Conservation (phyloP, 2,329 filamentous ascomycete species). For the Apiospora aurea region DNA sequence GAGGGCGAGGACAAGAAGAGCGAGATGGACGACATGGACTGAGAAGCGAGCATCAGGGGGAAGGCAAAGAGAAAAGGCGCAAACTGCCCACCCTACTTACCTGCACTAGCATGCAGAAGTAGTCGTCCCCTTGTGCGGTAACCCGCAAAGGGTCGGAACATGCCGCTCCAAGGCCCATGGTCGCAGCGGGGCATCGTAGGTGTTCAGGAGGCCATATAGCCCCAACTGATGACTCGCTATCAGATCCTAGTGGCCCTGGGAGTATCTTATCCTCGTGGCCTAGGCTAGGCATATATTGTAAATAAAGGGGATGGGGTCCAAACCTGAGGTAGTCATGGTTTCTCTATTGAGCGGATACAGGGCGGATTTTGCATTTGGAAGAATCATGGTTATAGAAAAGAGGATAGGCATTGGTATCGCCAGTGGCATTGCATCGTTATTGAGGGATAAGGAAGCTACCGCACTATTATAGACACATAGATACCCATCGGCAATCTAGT, state of each 20-base stretch:
- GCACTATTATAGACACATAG: conserved; percentile 24
- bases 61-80: conserved; percentile 25
- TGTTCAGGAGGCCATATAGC: neutral
- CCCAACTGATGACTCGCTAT: neutral
- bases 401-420: neutral
- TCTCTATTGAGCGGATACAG: neutral
- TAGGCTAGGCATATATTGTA: neutral
- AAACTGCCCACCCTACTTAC: conserved; percentile 32
- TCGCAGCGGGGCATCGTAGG: neutral
- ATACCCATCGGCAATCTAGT: conserved; percentile 22
- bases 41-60: neutral
- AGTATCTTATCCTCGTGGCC: too few species aligned
- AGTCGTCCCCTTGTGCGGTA: neutral
- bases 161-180: neutral
- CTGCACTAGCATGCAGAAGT: neutral
- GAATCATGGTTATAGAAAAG: neutral
- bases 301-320: neutral
- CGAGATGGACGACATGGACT: conserved; percentile 61
- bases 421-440: conserved; percentile 27
- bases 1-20: conserved; percentile 62
- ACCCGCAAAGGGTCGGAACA: neutral
- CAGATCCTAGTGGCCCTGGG: neutral
- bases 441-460: conserved; percentile 38
- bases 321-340: neutral
- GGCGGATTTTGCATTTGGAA: neutral